Percentiles rank a stretch among this genome's conserved stretches.
Evolutionary conservation across 1,284 basidiomycete species (phyloP).

Genomic region (Ganoderma sp.): DNA sequence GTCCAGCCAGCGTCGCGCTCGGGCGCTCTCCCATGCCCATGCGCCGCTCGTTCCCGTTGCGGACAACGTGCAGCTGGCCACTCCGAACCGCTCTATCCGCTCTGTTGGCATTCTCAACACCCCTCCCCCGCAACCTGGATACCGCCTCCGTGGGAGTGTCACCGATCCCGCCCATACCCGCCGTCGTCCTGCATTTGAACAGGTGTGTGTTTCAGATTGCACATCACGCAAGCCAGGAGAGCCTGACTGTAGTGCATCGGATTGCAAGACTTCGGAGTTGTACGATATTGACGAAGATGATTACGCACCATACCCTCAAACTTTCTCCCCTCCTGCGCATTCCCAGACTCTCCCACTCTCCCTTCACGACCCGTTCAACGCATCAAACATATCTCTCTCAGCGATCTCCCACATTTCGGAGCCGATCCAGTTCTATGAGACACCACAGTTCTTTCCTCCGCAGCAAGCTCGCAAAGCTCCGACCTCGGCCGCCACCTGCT

Average conservation of each 20-base stretch:
- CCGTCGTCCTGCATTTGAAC: conserved; percentile 54
- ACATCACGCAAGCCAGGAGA: too few relatives aligned
- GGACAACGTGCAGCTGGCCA: conserved; percentile 40
- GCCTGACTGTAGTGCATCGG: not conserved
- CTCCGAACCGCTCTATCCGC: conserved; percentile 40
- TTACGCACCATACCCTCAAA: conserved; percentile 55
- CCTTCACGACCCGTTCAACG: conserved; percentile 44
- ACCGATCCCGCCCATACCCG: conserved; percentile 75
- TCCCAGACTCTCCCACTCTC: conserved; percentile 42
- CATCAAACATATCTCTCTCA: conserved; percentile 37
- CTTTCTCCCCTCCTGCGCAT: conserved; percentile 46
- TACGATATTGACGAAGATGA: conserved; percentile 79
- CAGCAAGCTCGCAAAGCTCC: conserved; percentile 19
- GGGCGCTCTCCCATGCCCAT: conserved; percentile 49
- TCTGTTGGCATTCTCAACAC: conserved; percentile 54
- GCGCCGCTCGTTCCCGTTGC: conserved; percentile 37
- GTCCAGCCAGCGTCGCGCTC: conserved; percentile 63
- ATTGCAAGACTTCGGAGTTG: conserved; percentile 56
- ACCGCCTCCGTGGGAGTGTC: conserved; percentile 70
- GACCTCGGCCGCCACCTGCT: conserved; percentile 43
- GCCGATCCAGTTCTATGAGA: conserved; percentile 37
- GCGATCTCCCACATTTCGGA: conserved; percentile 38
- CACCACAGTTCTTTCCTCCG: conserved; percentile 26
- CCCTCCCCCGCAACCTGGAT: conserved; percentile 68
- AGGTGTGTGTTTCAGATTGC: conserved; percentile 33